Evolutionary conservation across 495 filamentous ascomycete genomes (phyloP).

Genomic region (Neurospora sp.): DNA sequence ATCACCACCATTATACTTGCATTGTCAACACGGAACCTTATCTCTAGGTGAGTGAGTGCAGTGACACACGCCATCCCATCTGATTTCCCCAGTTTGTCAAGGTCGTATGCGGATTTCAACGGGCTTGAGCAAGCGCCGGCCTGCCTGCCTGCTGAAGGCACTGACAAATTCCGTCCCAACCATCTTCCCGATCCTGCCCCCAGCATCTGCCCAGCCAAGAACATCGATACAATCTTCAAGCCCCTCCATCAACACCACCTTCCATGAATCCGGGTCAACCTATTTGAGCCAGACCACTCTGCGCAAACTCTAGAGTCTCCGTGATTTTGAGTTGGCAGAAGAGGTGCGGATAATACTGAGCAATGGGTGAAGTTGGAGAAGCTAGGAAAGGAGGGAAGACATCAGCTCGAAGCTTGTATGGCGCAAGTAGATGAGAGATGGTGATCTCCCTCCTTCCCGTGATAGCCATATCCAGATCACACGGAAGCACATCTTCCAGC

Average conservation of each 20-base stretch:
- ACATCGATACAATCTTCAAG: not conserved
- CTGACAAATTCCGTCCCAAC: not conserved
- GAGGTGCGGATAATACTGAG: not conserved
- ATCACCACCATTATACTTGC: not conserved
- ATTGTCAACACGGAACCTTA: not conserved
- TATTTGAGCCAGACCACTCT: not conserved
- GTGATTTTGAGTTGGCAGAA: not conserved
- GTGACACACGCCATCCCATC: not conserved
- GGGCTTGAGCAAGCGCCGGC: not conserved
- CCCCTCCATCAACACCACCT: not conserved
- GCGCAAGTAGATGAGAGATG: not conserved
- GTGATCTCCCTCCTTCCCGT: slow-evolving; percentile 5
- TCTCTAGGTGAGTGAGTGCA: not conserved
- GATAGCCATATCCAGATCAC: slow-evolving; percentile 7
- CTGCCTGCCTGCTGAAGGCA: not conserved
- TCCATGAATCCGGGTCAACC: not conserved
- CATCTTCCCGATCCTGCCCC: not conserved
- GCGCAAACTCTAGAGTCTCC: not conserved
- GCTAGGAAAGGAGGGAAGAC: not conserved
- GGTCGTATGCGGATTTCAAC: not conserved
- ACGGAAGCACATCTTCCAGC: not conserved
- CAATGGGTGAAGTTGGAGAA: not conserved
- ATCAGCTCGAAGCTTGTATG: not conserved
- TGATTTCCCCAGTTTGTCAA: not conserved
- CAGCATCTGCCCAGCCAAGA: not conserved